Base-by-base conservation (phyloP, 164 flowering plant species). In the Magnolia changhungtana region DNA sequence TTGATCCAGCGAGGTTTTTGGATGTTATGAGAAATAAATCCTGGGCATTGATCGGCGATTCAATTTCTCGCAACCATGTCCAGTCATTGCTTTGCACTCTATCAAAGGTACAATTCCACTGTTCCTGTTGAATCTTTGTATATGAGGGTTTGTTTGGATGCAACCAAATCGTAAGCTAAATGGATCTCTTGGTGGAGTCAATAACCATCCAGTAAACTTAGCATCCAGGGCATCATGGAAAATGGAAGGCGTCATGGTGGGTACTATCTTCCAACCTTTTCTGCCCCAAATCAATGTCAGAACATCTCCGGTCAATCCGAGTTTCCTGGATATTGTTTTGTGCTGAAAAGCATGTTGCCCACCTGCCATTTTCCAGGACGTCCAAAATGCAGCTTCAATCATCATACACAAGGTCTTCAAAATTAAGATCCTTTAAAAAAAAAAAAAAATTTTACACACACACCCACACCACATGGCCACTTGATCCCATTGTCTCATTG, bases 81-180 rank as follows among this genome's bases (percentile, higher is more conserved):
- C 98, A 96, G 85, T 96, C 99, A 5, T 81, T 96, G 78, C 86
- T 94, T 55, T 96, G 99, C 84, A 83, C 88, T 82, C 94, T 96
- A 45, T 87, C 96, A 4, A 84, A 78, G 89, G 99, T 95, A 88
- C 21, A 11, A 14, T 75, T 24, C 8, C 6, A 24, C 9, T 27
- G 0, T 67, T 29, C 7, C n/a, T 67, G 18, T 64, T 64, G 67
- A 24, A 64, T 64, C 24, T 65, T 8, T 23, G 9, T 8, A 6
- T n/a, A 51, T 23, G 45, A 37, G 45, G 45, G 45, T 37, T 37
- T 37, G 45, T 37, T 37, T 37, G 45, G 45, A 37, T 37, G 45
- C 45, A 37, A 37, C 45, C 5, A 4, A 37, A 37, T 37, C 45
- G 45, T 37, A 37, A 37, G 45, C 45, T 37, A 37, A 37, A 37